These are phyloP conservation scores for Lanzia echinophila DNA, from an alignment of 2,329 filamentous ascomycete genomes.

Conservation along the genomic window DNA sequence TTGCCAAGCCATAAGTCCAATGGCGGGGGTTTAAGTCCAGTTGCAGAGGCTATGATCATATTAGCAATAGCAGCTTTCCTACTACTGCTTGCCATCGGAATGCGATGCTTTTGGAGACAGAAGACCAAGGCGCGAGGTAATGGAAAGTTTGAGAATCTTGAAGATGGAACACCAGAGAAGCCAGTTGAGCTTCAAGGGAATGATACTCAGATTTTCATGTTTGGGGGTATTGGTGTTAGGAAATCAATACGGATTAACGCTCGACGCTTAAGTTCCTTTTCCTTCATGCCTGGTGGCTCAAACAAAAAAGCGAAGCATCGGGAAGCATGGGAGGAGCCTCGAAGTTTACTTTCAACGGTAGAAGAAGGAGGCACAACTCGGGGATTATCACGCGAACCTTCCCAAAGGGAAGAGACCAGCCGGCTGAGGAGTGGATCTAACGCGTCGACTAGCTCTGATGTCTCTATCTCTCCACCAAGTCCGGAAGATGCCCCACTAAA, in stretches of 20 bases:
- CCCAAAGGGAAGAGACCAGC: neutral
- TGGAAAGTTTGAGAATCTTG: constrained; percentile 6
- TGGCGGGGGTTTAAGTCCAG: neutral
- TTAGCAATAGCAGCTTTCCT: neutral
- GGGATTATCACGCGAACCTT: neutral
- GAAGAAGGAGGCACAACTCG: neutral
- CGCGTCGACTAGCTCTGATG: neutral
- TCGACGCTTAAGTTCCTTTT: constrained; percentile 1
- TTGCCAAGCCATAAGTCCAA: neutral
- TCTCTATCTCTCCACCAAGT: neutral
- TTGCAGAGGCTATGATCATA: constrained; percentile 1
- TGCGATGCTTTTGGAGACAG: neutral
- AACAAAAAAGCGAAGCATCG: neutral
- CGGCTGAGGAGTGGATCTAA: neutral
- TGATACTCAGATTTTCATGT: constrained; percentile 2
- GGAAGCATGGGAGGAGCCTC: constrained; percentile 1
- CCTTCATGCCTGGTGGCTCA: neutral
- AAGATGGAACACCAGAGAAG: neutral
- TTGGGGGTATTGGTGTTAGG: constrained; percentile 4
- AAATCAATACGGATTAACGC: neutral
- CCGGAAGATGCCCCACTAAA: neutral
- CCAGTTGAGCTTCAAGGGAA: constrained; percentile 4
- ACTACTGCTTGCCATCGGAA: neutral
- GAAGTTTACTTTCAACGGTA: neutral
- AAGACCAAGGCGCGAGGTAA: neutral